These are phyloP conservation scores for Datisca glomerata DNA, from an alignment of 306 rosid genomes.

Conservation along the genomic window DNA sequence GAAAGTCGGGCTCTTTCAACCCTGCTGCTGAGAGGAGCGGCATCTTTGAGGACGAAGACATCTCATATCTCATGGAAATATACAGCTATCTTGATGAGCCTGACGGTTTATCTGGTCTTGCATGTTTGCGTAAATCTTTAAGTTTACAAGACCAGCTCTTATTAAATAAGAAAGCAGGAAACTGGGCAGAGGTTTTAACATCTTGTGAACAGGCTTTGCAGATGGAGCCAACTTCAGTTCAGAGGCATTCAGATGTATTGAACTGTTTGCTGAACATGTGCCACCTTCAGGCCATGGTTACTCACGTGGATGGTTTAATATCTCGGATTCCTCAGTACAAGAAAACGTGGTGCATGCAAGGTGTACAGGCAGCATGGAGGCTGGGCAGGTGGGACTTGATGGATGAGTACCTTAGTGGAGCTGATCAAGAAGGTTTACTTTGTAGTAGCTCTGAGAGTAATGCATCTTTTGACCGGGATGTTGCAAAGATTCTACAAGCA, in stretches of 20 bases:
- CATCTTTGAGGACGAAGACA: conserved; percentile 65
- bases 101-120: conserved; percentile 87
- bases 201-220: conserved; percentile 96
- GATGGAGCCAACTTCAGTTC: conserved; percentile 85
- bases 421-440: conserved; percentile 72
- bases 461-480: conserved; percentile 91
- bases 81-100: conserved; percentile 92
- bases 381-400: conserved; percentile 98
- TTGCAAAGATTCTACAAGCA: conserved; percentile 91
- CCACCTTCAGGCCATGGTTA: conserved; percentile 98
- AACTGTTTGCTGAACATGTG: conserved; percentile 90
- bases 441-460: conserved; percentile 83
- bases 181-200: conserved; percentile 93
- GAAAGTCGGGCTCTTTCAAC: conserved; percentile 88
- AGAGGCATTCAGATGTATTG: conserved; percentile 92
- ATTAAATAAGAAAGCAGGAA: conserved; percentile 80
- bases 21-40: conserved; percentile 94
- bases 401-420: conserved; percentile 92
- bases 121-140: conserved; percentile 60
- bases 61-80: conserved; percentile 88
- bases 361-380: conserved; percentile 99
- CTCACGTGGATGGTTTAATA: conserved; percentile 91
- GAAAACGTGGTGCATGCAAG: conserved; percentile 98
- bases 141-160: conserved; percentile 81
- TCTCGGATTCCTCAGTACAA: conserved; percentile 78